Base-by-base conservation (phyloP, 176 grass and related monocot species). In the Eragrostis nindensis region DNA sequence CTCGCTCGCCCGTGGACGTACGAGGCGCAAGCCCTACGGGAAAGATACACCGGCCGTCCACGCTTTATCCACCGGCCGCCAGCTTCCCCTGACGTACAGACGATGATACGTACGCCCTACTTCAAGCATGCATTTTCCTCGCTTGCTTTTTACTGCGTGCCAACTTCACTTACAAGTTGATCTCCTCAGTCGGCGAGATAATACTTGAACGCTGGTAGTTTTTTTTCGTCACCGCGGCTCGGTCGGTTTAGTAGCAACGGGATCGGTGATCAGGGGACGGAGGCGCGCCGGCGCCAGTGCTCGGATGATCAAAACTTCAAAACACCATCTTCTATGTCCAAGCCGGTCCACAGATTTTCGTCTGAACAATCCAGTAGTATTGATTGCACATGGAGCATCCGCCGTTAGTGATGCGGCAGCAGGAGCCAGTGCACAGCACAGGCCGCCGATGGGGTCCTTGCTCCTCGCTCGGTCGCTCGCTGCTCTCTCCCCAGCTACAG, bases 311-410 rank as follows among this genome's bases (percentile, higher is more conserved):
- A 21, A 73, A 55, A 73, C 66, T 79, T 79, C 25, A 82, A 82
- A 87, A 25, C n/a, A 24, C 5, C 41, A 45, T 29, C 7, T 40
- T 81, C 46, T 62, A 36, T 7, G 55, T 22, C 66, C 10, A 30
- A 49, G n/a, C 55, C 10, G 4, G 53, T 19, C 26, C 57, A 57
- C 25, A 61, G 12, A 44, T 50, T 68, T 60, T 13, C 13, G 36
- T 74, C 49, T 73, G 45, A 60, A 61, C 60, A 32, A 60, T 60
- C 11, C 10, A 7, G 54, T 16, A 7, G 54, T 16, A 72, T 85
- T 89, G 66, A 89, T 77, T 73, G 83, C 87, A 89, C 83, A 86
- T 86, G 87, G 86, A 82, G 78, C 78, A 76, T 67, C 72, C 65
- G 57, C 65, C 63, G 61, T 32, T 30, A 60, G 55, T 42, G 82